Evolutionary conservation across 1,284 basidiomycete species (phyloP).

Genomic region (Ceratorhiza oryzae-sativae): DNA sequence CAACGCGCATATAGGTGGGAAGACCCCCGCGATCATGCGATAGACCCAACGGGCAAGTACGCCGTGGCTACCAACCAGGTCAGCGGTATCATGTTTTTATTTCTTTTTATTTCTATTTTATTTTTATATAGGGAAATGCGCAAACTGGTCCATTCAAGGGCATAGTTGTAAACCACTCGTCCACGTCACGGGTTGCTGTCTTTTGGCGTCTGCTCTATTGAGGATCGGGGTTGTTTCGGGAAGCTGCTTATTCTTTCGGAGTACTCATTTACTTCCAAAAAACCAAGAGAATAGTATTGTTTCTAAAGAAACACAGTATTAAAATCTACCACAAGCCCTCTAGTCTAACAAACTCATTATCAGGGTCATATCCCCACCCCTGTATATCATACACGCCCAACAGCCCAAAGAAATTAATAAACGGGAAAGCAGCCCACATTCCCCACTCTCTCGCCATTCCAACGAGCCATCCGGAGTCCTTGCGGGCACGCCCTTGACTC

Average conservation of each 20-base stretch:
- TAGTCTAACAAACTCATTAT: constrained; percentile 35
- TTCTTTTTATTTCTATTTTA: too few species aligned
- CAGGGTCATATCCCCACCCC: constrained; percentile 40
- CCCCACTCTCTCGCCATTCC: constrained; percentile 28
- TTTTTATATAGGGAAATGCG: constrained; percentile 2
- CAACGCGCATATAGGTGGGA: constrained; percentile 15
- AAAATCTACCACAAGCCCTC: constrained; percentile 21
- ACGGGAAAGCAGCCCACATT: constrained; percentile 28
- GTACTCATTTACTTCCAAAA: not conserved
- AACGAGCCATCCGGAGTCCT: constrained; percentile 26
- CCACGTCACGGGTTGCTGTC: constrained; percentile 8
- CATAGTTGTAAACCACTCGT: not conserved
- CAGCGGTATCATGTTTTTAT: constrained; percentile 10
- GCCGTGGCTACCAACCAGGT: constrained; percentile 19
- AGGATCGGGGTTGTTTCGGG: not conserved
- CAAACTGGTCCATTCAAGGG: not conserved
- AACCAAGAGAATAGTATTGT: not conserved
- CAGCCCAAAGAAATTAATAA: constrained; percentile 29
- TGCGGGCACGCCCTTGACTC: constrained; percentile 34
- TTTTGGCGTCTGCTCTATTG: constrained; percentile 5
- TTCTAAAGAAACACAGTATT: not conserved
- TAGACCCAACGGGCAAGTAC: constrained; percentile 27
- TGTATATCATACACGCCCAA: constrained; percentile 37
- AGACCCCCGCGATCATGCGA: constrained; percentile 28
- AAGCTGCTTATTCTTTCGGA: not conserved